Base-by-base conservation (phyloP, 257 asterid species). In the Plantago ovata region DNA sequence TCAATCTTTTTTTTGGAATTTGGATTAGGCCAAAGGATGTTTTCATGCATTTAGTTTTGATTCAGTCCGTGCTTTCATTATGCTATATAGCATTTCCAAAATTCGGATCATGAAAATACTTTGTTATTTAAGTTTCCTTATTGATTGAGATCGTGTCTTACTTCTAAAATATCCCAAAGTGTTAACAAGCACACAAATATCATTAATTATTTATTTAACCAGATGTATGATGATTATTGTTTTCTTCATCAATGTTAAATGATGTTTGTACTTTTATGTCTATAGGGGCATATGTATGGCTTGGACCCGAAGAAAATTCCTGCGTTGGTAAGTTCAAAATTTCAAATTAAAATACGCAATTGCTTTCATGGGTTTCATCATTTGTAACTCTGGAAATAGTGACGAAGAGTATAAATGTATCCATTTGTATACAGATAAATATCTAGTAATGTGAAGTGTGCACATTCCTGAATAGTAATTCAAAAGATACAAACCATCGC, bases 261-360 rank as follows among this genome's bases (percentile, higher is more conserved):
- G 36, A 28, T 8, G 13, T 57, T n/a, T 19, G 63, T 64, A 41
- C 48, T 61, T 71, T 67, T 58, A 13, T 28, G 62, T 64, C 48
- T 62, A 65, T 75, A 90, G 89, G 58, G 65, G 23, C 70, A 45
- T 67, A 61, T 28, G 59, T 18, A 58, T 53, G 72, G 80, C 48
- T 32, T 68, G 20, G 71, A 75, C 61, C 79, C 78, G 59, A 81
- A 94, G 60, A 73, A 39, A 58, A 50, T 65, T 66, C 84, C 86
- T 46, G 96, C 72, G 72, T 63, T 85, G 89, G 98, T 91, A 83
- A 44, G 77, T 50, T 11, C 28, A 28, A 28, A 83, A 44, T 76
- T 50, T 11, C 28, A 28, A 28, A 28, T 28, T 4, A 28, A 28
- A 0, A 3, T 39, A 28, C 45, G 58, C 22, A 22, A n/a, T 12